Evolutionary conservation across 1,284 basidiomycete genomes (phyloP).

Genomic region (Ustilago bromivora): DNA sequence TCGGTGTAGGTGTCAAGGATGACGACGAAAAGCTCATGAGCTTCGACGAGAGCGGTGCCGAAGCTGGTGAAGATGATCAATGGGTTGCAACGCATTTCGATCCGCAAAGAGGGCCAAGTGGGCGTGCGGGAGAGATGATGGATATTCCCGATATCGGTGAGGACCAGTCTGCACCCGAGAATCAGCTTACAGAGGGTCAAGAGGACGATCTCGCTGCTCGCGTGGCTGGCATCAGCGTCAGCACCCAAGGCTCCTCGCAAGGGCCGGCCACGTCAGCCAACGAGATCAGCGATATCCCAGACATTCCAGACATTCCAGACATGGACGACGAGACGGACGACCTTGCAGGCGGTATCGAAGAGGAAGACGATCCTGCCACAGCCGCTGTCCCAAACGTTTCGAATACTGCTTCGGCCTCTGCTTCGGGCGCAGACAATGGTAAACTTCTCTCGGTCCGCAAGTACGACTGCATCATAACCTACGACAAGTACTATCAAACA

Average conservation of each 20-base stretch:
- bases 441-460: slow-evolving; percentile 95
- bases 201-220: slow-evolving; percentile 60
- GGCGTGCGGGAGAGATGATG: slow-evolving; percentile 47
- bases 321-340: slow-evolving; percentile 61
- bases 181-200: slow-evolving; percentile 54
- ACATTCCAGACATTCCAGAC: slow-evolving; percentile 62
- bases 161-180: slow-evolving; percentile 48
- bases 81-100: slow-evolving; percentile 59
- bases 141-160: slow-evolving; percentile 65
- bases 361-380: slow-evolving; percentile 63
- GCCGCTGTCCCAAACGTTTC: slow-evolving; percentile 49
- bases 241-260: background rate
- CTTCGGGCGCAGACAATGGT: slow-evolving; percentile 68
- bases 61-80: slow-evolving; percentile 49
- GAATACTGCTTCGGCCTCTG: slow-evolving; percentile 57
- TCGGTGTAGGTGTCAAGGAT: slow-evolving; percentile 34
- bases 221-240: slow-evolving; percentile 50
- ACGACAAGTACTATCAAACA: slow-evolving; percentile 80
- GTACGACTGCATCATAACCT: slow-evolving; percentile 99
- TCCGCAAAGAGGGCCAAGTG: slow-evolving; percentile 13
- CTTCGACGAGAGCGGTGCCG: slow-evolving; percentile 44
- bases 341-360: slow-evolving; percentile 59
- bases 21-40: slow-evolving; percentile 55
- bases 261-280: slow-evolving; percentile 13
- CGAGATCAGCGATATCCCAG: slow-evolving; percentile 47